Conservation (phyloP, 1,284 basidiomycete species). For the Rhodofomes roseus region DNA sequence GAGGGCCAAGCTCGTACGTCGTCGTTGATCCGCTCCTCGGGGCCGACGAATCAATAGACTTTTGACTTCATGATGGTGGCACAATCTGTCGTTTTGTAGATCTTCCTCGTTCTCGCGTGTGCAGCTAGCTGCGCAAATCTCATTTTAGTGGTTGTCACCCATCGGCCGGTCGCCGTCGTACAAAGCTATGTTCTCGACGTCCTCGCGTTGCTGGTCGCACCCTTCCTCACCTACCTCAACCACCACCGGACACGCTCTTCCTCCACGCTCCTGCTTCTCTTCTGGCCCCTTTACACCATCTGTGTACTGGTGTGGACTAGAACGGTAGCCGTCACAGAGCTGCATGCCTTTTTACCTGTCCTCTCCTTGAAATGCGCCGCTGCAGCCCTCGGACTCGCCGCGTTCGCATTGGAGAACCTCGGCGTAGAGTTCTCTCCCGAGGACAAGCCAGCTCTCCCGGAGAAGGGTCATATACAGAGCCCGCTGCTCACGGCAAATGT, state of each 20-base stretch:
- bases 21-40: slow-evolving; percentile 9
- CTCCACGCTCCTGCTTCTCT: slow-evolving; percentile 76
- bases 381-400: slow-evolving; percentile 46
- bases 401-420: slow-evolving; percentile 69
- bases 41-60: background rate
- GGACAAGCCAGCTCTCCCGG: slow-evolving; percentile 23
- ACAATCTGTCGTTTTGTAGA: slow-evolving; percentile 31
- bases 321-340: slow-evolving; percentile 40
- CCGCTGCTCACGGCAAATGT: slow-evolving; percentile 83
- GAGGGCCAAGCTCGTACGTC: slow-evolving; percentile 59
- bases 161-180: slow-evolving; percentile 45
- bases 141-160: slow-evolving; percentile 31
- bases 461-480: slow-evolving; percentile 54
- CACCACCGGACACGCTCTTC: slow-evolving; percentile 78
- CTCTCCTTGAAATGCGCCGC: slow-evolving; percentile 47
- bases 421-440: slow-evolving; percentile 58
- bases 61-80: background rate
- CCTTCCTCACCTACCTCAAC: slow-evolving; percentile 59
- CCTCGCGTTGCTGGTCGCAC: slow-evolving; percentile 42
- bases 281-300: slow-evolving; percentile 75
- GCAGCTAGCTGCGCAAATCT: slow-evolving; percentile 37
- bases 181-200: slow-evolving; percentile 59
- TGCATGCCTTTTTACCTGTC: slow-evolving; percentile 30
- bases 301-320: slow-evolving; percentile 59
- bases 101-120: slow-evolving; percentile 41